Conservation (phyloP, 2,329 filamentous ascomycete genomes). For the Grosmannia huntii region DNA sequence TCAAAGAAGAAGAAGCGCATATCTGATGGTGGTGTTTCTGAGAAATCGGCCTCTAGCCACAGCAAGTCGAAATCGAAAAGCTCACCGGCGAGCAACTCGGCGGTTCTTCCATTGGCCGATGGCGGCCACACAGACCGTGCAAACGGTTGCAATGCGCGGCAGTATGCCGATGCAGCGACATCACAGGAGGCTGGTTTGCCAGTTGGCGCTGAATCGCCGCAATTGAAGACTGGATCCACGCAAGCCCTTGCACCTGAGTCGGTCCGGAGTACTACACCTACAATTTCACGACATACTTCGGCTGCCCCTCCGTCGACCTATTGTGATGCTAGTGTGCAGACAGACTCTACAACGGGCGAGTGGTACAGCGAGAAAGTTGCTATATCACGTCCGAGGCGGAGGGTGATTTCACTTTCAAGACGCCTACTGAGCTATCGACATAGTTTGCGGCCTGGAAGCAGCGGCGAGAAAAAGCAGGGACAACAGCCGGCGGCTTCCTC, state of each 20-base stretch:
- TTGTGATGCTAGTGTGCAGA: conserved; percentile 39
- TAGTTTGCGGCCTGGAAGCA: conserved; percentile 26
- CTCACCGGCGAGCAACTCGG: not conserved
- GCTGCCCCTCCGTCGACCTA: conserved; percentile 29
- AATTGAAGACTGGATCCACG: conserved; percentile 12
- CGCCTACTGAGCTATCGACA: conserved; percentile 37
- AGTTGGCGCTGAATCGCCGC: conserved; percentile 27
- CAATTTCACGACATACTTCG: conserved; percentile 25
- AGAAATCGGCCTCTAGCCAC: conserved; percentile 9
- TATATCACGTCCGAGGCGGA: conserved; percentile 28
- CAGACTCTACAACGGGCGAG: conserved; percentile 38
- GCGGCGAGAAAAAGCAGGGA: conserved; percentile 19
- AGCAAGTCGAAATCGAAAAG: conserved; percentile 17
- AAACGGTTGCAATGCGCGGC: conserved; percentile 24
- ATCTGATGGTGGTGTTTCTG: conserved; percentile 33
- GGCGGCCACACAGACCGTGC: conserved; percentile 11
- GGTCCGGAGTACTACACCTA: not conserved
- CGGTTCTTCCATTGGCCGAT: not conserved
- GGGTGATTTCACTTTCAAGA: conserved; percentile 39
- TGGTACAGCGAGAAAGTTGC: conserved; percentile 33
- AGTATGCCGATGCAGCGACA: conserved; percentile 40
- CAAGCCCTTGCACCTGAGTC: not conserved
- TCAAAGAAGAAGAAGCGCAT: conserved; percentile 49
- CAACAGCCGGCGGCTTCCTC: not conserved
- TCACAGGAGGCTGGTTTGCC: conserved; percentile 42